These are phyloP conservation scores for Cladosporium sp. DNA, from an alignment of 2,329 filamentous ascomycete genomes.

Conservation along the genomic window DNA sequence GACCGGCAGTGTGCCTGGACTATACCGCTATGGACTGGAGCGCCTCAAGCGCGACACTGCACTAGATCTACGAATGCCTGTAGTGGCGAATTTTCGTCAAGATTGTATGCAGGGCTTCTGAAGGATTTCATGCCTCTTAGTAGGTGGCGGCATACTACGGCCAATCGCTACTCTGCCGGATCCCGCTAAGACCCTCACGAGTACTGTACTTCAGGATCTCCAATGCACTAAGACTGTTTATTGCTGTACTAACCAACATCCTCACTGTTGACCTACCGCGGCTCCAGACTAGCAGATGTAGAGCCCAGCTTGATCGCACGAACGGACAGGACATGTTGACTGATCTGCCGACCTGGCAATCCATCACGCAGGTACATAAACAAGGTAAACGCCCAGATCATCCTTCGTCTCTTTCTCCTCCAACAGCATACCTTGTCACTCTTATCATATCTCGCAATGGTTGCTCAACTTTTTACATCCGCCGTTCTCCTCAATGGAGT, in stretches of 20 bases:
- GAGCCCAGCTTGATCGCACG: not conserved
- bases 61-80: not conserved
- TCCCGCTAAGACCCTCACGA: not conserved
- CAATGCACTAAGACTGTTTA: not conserved
- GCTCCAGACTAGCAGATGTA: not conserved
- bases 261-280: not conserved
- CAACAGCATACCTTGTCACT: not conserved
- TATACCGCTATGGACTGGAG: not conserved
- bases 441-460: not conserved
- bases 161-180: not conserved
- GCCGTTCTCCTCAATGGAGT: conserved; percentile 26
- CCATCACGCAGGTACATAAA: not conserved
- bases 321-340: not conserved
- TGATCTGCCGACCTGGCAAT: not conserved
- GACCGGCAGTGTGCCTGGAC: not conserved
- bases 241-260: not conserved
- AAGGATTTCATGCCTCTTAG: not conserved
- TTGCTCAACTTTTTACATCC: conserved; percentile 12
- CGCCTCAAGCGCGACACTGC: not conserved
- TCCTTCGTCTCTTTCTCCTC: not conserved
- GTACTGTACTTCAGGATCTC: not conserved
- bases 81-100: not conserved
- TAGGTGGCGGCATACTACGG: not conserved
- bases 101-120: not conserved
- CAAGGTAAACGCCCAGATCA: not conserved